Base-by-base conservation (phyloP, 139 green algal genomes). In the Volvox africanus region DNA sequence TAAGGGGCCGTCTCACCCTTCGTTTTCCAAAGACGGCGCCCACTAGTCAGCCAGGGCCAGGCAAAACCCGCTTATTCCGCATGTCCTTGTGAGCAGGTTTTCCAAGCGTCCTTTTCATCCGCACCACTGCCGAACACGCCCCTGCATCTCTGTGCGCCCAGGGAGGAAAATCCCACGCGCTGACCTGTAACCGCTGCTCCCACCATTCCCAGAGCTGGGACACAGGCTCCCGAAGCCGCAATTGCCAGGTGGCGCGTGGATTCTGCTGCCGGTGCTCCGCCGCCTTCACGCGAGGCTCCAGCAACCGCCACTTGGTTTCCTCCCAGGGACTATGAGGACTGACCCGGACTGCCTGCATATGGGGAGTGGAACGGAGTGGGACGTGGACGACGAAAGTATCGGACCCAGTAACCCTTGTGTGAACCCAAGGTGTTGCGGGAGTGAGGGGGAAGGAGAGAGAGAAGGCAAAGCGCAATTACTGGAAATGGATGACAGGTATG, bases 171-270 rank as follows among this genome's bases (percentile, higher is more conserved):
- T n/a, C n/a, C n/a, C n/a, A n/a, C 9, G 44, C 9, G 44, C 44
- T 55, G 44, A 94, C 92, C 82, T 92, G 37, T 21, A 94, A 86
- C 55, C 94, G 82, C 44, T 68, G 87, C 67, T 82, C 32, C 93
- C 94, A 95, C 62, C 93, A 86, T 32, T 92, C 69, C 75, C 91
- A 73, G 35, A 96, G 91, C 50, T 83, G 50, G 11, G 87, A 55
- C 32, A 95, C n/a, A 0, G 89, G 82, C 6, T 90, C 93, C 26
- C 95, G 84, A 24, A 97, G 92, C 87, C 92, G 85, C 62, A 96
- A 79, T 37, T 90, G 44, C 91, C 92, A 94, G 22, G 61, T 22
- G 37, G 16, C 68, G 12, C 33, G 22, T 24, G 76, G 35, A 28
- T 78, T 33, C 3, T 88, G 87, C 3, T 33, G 19, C 33, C 44